Base-by-base conservation (phyloP, 2,329 filamentous ascomycete species). In the Epichloe brachyelytri region DNA sequence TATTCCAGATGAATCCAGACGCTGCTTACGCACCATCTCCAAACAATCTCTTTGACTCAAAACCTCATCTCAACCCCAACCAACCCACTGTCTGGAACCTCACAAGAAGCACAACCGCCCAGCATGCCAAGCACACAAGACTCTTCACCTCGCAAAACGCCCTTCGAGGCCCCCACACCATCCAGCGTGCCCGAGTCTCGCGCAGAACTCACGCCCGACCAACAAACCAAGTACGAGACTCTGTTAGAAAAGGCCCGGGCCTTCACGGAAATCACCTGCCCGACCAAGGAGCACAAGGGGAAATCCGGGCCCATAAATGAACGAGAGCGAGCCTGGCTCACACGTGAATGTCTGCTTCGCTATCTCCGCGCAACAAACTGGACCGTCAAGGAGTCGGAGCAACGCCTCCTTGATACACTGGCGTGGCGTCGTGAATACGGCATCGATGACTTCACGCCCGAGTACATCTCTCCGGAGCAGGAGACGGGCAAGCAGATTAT, bases 291-390 rank as follows among this genome's bases (percentile, higher is more conserved):
- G 40, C 80, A 81, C 19, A 77, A 78, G 50, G 83, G 68, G 55
- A 75, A 76, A 54, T 76, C 65, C 8, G 79, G 79, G 2, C 81
- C 87, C 2, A 70, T 97, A 53, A 82, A 80, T 48, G 88, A 95
- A 53, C 71, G 74, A 48, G 93, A 98, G 70, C 85, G 81, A 62
- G 81, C 93, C 71, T 98, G 88, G 82, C 77, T 98, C 58, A 95
- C 90, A 12, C 81, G 83, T 57, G 93, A 98, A 66, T 97, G 91
- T 64, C 77, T 98, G 15, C 76, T 96, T 40, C 86, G 93, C 59
- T 98, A 95, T 66, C 82, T 98, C 33, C 85, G 91, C 53, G 93
- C 93, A 19, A 90, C 88, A 38, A 96, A 95, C 69, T 98, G 93
- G 89, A 76, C 83, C 58, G 76, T 85, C 47, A 71, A 80, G 43